A percentile compares a stretch with the other conserved stretches of the same genome.
Conservation (phyloP, 306 rosid species). For the Trifolium subterraneum region DNA sequence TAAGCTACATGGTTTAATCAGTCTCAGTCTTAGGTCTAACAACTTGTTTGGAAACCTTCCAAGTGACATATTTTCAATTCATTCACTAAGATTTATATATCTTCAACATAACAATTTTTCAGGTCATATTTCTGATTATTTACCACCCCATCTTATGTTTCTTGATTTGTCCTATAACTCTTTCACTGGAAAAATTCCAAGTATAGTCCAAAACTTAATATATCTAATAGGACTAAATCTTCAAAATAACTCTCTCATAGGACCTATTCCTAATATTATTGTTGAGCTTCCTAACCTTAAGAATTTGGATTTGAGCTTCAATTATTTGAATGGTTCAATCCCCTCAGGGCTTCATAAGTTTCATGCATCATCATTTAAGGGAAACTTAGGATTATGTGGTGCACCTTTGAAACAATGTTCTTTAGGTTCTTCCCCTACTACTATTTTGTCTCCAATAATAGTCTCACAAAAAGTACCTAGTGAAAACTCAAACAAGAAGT, state of each 20-base stretch:
- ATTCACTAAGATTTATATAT: slow-evolving; percentile 61
- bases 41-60: slow-evolving; percentile 72
- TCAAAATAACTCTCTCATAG: slow-evolving; percentile 70
- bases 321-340: slow-evolving; percentile 71
- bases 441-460: slow-evolving; percentile 40
- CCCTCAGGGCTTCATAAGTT: slow-evolving; percentile 65
- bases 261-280: slow-evolving; percentile 64
- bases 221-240: slow-evolving; percentile 60
- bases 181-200: slow-evolving; percentile 71
- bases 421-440: slow-evolving; percentile 43
- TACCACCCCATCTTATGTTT: slow-evolving; percentile 56
- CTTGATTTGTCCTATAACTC: slow-evolving; percentile 84
- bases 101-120: slow-evolving; percentile 74
- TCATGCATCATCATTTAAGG: slow-evolving; percentile 67
- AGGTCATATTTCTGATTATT: slow-evolving; percentile 61
- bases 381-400: slow-evolving; percentile 76
- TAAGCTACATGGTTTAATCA: slow-evolving; percentile 60
- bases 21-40: slow-evolving; percentile 83
- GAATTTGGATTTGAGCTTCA: slow-evolving; percentile 75
- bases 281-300: slow-evolving; percentile 58
- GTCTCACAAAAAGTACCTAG: slow-evolving; percentile 41
- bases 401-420: slow-evolving; percentile 66
- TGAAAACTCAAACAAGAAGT: slow-evolving; percentile 52
- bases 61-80: slow-evolving; percentile 67
- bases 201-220: slow-evolving; percentile 53